These are phyloP conservation scores for Eragrostis tef DNA, from an alignment of 202 grass and related monocot species.

Conservation along the genomic window DNA sequence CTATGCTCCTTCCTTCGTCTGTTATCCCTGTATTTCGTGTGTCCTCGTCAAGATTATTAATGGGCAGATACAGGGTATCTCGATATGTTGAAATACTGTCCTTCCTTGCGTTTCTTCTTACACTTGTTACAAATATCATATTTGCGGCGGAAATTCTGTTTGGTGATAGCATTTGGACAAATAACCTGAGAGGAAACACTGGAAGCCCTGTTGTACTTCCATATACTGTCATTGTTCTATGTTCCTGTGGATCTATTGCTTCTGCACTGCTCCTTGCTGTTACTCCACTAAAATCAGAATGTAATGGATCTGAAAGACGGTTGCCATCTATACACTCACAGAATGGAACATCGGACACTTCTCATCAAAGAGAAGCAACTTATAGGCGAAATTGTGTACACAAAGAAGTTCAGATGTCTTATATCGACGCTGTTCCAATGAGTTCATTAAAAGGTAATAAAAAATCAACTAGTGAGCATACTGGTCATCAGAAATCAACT, in stretches of 20 bases:
- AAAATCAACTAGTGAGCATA: constrained; percentile 22
- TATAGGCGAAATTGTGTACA: constrained; percentile 33
- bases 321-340: constrained; percentile 15
- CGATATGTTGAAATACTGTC: constrained; percentile 56
- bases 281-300: constrained; percentile 78
- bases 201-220: constrained; percentile 53
- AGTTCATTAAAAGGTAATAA: neutral
- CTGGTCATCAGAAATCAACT: neutral
- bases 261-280: constrained; percentile 65
- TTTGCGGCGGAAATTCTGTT: constrained; percentile 75
- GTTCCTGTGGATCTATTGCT: constrained; percentile 59
- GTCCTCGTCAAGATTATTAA: constrained; percentile 75
- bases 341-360: neutral
- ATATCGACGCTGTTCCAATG: neutral
- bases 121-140: constrained; percentile 74
- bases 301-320: constrained; percentile 52
- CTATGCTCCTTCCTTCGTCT: constrained; percentile 72
- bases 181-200: constrained; percentile 66
- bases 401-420: constrained; percentile 46
- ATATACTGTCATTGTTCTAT: constrained; percentile 53
- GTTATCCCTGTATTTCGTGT: constrained; percentile 73
- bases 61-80: constrained; percentile 67
- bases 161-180: constrained; percentile 81
- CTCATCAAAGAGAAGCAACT: constrained; percentile 41
- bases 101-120: constrained; percentile 65